These are phyloP conservation scores for Larix kaempferi DNA, from an alignment of 75 land plant genomes.

Conservation along the genomic window DNA sequence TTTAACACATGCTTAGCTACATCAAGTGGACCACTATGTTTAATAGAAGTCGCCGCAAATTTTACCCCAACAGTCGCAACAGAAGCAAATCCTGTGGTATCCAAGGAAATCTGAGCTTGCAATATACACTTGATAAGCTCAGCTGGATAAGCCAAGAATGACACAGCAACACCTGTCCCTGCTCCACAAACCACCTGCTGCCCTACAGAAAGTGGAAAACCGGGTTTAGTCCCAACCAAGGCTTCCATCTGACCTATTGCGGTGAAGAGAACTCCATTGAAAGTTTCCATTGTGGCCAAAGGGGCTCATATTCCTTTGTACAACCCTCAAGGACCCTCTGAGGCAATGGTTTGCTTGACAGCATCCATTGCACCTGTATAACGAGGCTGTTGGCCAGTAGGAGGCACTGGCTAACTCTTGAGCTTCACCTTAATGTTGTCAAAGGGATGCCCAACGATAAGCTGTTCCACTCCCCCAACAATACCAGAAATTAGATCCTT, in stretches of 20 bases:
- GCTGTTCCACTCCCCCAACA: slow-evolving; percentile 37
- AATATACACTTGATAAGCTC: slow-evolving; percentile 45
- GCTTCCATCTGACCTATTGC: slow-evolving; percentile 50
- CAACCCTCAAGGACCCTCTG: slow-evolving; percentile 29
- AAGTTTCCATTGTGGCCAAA: slow-evolving; percentile 35
- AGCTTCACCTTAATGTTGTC: slow-evolving; percentile 61
- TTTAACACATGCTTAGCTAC: slow-evolving; percentile 34
- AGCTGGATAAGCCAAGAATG: slow-evolving; percentile 38
- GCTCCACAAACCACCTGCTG: slow-evolving; percentile 37
- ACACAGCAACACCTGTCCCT: slow-evolving; percentile 36
- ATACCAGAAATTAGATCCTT: slow-evolving; percentile 46
- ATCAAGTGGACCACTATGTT: slow-evolving; percentile 37
- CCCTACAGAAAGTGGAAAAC: slow-evolving; percentile 5
- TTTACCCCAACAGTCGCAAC: slow-evolving; percentile 15
- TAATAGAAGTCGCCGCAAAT: background rate
- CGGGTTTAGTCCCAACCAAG: slow-evolving; percentile 12
- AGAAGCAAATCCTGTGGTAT: slow-evolving; percentile 20
- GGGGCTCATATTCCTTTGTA: slow-evolving; percentile 58
- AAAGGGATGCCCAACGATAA: slow-evolving; percentile 43
- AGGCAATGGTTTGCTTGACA: slow-evolving; percentile 28
- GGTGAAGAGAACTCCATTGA: slow-evolving; percentile 42
- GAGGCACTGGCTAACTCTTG: slow-evolving; percentile 74
- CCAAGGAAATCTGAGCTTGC: slow-evolving; percentile 47
- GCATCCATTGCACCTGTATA: slow-evolving; percentile 40
- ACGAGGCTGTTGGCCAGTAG: slow-evolving; percentile 50